Base-by-base conservation (phyloP, 441 rosid species). In the Adansonia madagascariensis region DNA sequence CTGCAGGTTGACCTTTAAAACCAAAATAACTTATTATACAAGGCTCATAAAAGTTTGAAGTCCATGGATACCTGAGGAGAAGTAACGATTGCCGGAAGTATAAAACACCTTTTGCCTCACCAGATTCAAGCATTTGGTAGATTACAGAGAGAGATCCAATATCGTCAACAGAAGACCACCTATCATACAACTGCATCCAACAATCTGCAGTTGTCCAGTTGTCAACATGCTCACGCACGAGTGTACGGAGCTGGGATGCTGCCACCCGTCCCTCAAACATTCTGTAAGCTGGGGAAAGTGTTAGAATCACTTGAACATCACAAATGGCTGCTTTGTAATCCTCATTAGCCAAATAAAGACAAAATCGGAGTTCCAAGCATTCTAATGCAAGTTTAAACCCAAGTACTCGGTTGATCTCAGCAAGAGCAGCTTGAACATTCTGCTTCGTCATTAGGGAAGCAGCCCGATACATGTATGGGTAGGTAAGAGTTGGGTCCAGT, bases 51-150 rank as follows among this genome's bases (percentile, higher is more conserved):
- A 31, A 31, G 4, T 31, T 31, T 2, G 4, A 31, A 2, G 35
- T 3, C 35, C 1, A 3, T 3, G 35, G 4, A 31, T 31, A 31
- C 35, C 99, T 92, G 35, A 95, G 88, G 63, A 96, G 98, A 81
- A 96, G 98, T 77, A 96, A 80, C 14, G 99, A 96, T 84, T 96
- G 99, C 17, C 99, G 88, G 84, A 96, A 96, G 83, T 94, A 91
- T 44, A 96, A 85, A 83, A 96, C 92, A 50, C 99, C 96, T 83
- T 91, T 92, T 4, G 89, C 89, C 3, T 92, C 94, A 87, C 89
- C 96, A 4, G 99, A 90, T 86, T 96, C 98, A 27, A 96, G 99
- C 98, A 96, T 96, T 83, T 94, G 98, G 83, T 94, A 96, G 74
- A 96, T 96, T 47, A 96, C 98, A 6, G 98, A 96, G 79, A 96